phyloP scores from a whole-genome alignment of 345 rosid genomes.

The Geranium brycei region DNA sequence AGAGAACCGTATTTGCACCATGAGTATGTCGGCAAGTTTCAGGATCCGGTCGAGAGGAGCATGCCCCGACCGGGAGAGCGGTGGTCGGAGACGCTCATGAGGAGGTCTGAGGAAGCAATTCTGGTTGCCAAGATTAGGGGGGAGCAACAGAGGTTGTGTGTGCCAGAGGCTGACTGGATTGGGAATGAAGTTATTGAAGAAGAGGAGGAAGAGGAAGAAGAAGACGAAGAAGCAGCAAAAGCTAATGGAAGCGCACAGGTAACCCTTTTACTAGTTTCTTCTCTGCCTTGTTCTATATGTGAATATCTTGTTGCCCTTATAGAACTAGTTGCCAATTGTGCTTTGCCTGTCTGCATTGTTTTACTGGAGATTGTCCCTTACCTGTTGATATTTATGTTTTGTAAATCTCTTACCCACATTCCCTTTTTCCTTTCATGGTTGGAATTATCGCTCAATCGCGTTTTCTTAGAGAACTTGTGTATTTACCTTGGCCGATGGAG shows the following conservation, averaged over 20 bases:
- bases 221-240: constrained; percentile 25
- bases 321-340: not conserved
- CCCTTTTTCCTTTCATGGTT: too few species aligned
- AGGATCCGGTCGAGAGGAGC: constrained; percentile 56
- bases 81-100: constrained; percentile 89
- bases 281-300: not conserved
- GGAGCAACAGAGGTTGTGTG: constrained; percentile 81
- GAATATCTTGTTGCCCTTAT: not conserved
- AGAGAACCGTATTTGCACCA: constrained; percentile 92
- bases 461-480: too few species aligned
- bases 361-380: too few species aligned
- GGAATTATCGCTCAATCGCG: too few species aligned
- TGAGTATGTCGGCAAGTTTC: constrained; percentile 90
- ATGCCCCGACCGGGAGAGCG: constrained; percentile 95
- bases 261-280: not conserved
- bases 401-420: too few species aligned
- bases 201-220: constrained; percentile 38
- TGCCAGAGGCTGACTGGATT: constrained; percentile 72
- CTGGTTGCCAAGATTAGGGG: constrained; percentile 68
- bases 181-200: constrained; percentile 37
- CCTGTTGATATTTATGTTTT: too few species aligned
- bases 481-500: too few species aligned
- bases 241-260: constrained; percentile 16
- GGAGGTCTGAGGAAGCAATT: constrained; percentile 70
- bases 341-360: too few species aligned